Percentiles rank a stretch among this genome's conserved stretches.
Evolutionary conservation across 345 rosid species (phyloP).

Genomic region (Pseudoturritis turrita): DNA sequence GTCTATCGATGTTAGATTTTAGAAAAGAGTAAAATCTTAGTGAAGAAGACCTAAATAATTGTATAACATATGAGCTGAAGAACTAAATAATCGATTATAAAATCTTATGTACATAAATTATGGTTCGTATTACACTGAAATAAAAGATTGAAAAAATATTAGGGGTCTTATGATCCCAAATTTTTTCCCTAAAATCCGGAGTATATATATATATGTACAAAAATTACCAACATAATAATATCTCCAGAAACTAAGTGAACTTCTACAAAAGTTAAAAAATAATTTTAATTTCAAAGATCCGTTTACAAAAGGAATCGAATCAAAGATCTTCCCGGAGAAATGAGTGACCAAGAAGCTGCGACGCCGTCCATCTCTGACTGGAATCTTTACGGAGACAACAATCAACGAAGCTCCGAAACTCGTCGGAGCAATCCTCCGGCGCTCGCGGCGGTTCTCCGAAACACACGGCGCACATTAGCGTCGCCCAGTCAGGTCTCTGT

Average conservation of each 20-base stretch:
- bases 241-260: not conserved
- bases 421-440: constrained; percentile 56
- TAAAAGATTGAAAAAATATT: not conserved
- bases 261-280: constrained; percentile 8
- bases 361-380: constrained; percentile 62
- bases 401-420: constrained; percentile 60
- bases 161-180: not conserved
- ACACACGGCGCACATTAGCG: constrained; percentile 87
- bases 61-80: too few species aligned
- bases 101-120: not conserved
- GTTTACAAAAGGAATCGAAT: constrained; percentile 4
- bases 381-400: constrained; percentile 84
- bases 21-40: too few species aligned
- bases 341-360: constrained; percentile 62
- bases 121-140: not conserved
- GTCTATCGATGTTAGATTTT: not conserved
- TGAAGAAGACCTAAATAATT: too few species aligned
- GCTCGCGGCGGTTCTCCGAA: constrained; percentile 72
- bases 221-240: not conserved
- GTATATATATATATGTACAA: constrained; percentile 1
- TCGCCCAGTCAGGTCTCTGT: constrained; percentile 87
- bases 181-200: not conserved
- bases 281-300: not conserved
- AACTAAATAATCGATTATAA: not conserved
- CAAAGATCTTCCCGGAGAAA: constrained; percentile 39